Percentiles rank a stretch among this genome's conserved stretches.
These are phyloP conservation scores for Onygena corvina DNA, from an alignment of 2,329 filamentous ascomycete genomes.

Conservation along the genomic window DNA sequence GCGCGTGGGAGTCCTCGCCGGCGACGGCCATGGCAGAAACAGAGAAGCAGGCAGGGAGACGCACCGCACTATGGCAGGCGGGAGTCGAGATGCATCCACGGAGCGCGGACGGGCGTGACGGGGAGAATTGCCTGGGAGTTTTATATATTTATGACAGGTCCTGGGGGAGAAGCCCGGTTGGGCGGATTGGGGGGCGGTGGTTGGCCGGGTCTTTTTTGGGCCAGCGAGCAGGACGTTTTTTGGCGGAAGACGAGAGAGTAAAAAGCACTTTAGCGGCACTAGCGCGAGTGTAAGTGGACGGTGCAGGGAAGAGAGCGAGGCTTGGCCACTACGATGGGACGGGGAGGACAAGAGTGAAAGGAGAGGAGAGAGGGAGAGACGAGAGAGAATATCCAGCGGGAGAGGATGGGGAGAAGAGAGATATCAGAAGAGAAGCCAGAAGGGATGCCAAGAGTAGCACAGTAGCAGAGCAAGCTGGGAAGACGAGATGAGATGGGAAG, in stretches of 20 bases:
- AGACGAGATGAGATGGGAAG: constrained; percentile 14
- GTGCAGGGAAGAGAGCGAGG: background rate
- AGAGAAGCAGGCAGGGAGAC: background rate
- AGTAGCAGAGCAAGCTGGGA: constrained; percentile 11
- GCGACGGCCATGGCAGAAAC: background rate
- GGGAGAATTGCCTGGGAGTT: background rate
- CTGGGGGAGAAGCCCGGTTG: background rate
- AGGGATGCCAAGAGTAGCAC: constrained; percentile 9
- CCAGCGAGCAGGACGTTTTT: no score
- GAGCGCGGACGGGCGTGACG: background rate
- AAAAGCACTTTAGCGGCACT: background rate
- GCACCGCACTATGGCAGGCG: background rate
- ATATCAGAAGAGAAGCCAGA: constrained; percentile 8
- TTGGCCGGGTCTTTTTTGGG: background rate
- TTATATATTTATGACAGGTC: no score
- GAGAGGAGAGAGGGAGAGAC: constrained; percentile 14
- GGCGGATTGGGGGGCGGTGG: background rate
- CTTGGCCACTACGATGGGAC: constrained; percentile 11
- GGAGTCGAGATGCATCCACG: background rate
- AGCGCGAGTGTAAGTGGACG: background rate
- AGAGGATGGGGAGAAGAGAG: constrained; percentile 4
- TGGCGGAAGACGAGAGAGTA: no score
- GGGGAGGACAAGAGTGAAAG: constrained; percentile 7
- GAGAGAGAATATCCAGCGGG: constrained; percentile 12
- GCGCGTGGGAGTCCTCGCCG: no score